Evolutionary conservation across 306 rosid species (phyloP), one percentile per base, ranked within the genome.

Genomic region (Crotalaria pallida): DNA sequence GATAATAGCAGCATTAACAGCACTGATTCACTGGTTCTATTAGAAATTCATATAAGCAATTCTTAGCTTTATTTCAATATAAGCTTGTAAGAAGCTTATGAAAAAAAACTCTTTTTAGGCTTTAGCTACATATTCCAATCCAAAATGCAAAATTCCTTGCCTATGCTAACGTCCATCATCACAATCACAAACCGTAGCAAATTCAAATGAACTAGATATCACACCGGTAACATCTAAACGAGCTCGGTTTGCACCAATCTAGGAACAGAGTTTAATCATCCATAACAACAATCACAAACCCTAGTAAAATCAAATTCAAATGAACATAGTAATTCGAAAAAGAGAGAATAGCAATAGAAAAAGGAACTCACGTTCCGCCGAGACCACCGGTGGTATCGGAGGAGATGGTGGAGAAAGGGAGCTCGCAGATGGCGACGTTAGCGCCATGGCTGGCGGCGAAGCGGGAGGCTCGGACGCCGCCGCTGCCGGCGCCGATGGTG

Each of bases 401-500:
- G 21, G 99, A 86, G 49, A 91, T 79, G 55, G 97, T 62, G 43
- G 99, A 81, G 85, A 91, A 95, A 5, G 99, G 99, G 6, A 95
- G 99, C 84, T 95, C 99, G 36, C 97, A 95, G 65, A 95, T 52
- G 24, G 99, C 99, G 5, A 86, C 92, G 0, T 82, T 64, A 73
- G 96, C 96, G 2, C 99, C 99, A 29, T 51, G 80, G 58, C 66
- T 91, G 69, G 96, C 70, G 4, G 96, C 91, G 19, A 87, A 83
- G 55, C 97, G 96, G 45, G 99, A 79, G 27, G 97, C 92, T 2
- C 99, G 88, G 75, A 95, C 96, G 10, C 99, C 99, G 3, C 97
- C 99, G 56, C 97, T 95, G 4, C 97, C 97, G 0, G 99, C 93
- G 9, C 98, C 98, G 69, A 93, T 82, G 31, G 98, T 90, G 81